phyloP scores from a whole-genome alignment of 179 eudicot species.

The Carnegiea gigantea region DNA sequence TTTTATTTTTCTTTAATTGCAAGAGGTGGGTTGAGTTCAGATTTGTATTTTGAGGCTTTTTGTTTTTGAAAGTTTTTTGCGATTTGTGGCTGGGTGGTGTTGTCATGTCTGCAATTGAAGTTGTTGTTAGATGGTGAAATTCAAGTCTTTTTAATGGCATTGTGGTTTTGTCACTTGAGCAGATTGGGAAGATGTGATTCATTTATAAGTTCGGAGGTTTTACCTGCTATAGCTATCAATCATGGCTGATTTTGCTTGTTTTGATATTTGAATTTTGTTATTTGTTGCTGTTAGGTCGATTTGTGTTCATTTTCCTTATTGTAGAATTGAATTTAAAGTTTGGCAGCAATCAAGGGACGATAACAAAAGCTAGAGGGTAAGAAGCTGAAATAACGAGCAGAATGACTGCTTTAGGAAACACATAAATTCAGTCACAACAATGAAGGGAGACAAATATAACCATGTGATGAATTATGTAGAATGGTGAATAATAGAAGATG shows the following conservation, averaged over 20 bases:
- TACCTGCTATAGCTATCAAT: not conserved
- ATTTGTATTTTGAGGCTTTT: not conserved
- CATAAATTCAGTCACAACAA: no score
- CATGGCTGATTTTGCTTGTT: not conserved
- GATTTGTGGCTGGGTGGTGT: not conserved
- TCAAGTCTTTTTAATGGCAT: not conserved
- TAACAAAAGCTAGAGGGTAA: no score
- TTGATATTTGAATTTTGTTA: not conserved
- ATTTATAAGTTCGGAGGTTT: not conserved
- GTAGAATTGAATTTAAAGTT: slow-evolving; percentile 10
- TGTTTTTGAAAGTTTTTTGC: not conserved
- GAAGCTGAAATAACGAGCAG: no score
- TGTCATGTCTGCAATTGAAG: not conserved
- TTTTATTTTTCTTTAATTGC: no score
- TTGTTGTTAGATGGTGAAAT: slow-evolving; percentile 7
- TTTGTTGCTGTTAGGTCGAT: not conserved
- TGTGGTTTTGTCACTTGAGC: no score
- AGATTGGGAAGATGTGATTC: not conserved
- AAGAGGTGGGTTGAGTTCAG: no score
- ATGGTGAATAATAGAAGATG: no score
- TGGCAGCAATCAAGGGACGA: not conserved
- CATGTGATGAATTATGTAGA: no score
- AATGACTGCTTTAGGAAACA: no score
- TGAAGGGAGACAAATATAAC: no score
- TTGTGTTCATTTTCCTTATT: not conserved